These are phyloP conservation scores for Pulicaria dysenterica DNA, from an alignment of 129 eudicot species.

Conservation along the genomic window DNA sequence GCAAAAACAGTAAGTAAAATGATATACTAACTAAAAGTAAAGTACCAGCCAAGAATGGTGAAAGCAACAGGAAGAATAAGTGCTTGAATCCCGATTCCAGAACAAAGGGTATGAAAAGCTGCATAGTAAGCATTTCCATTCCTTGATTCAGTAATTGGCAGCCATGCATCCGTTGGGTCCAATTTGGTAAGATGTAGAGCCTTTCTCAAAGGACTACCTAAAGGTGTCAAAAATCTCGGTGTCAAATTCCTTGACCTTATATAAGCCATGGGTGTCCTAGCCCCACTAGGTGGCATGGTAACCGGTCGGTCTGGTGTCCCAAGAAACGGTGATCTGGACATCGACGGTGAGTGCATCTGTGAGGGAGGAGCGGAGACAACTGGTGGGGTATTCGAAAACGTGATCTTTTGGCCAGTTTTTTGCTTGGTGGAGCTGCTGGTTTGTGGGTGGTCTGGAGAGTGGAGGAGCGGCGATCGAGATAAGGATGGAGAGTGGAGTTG, in stretches of 20 bases:
- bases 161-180: conserved; percentile 62
- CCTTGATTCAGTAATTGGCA: conserved; percentile 63
- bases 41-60: conserved; percentile 71
- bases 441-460: conserved; percentile 29
- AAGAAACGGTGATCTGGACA: conserved; percentile 43
- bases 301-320: conserved; percentile 41
- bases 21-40: background rate
- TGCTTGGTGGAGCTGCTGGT: conserved; percentile 23
- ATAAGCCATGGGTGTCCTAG: conserved; percentile 37
- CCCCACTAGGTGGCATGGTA: conserved; percentile 42
- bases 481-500: conserved; percentile 37
- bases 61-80: conserved; percentile 62
- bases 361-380: conserved; percentile 43
- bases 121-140: conserved; percentile 58
- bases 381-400: conserved; percentile 40
- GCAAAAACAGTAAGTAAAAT: background rate
- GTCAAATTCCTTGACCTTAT: conserved; percentile 44
- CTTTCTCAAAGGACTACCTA: conserved; percentile 58
- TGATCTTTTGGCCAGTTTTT: conserved; percentile 22
- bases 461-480: conserved; percentile 36
- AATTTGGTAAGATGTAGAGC: conserved; percentile 49
- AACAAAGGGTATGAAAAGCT: conserved; percentile 57
- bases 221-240: conserved; percentile 55
- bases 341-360: conserved; percentile 50
- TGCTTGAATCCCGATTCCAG: conserved; percentile 65